A percentile compares a stretch with the other conserved stretches of the same genome.
Evolutionary conservation across 2,329 filamentous ascomycete species (phyloP).

Genomic region (Penicillium hesseltinei): DNA sequence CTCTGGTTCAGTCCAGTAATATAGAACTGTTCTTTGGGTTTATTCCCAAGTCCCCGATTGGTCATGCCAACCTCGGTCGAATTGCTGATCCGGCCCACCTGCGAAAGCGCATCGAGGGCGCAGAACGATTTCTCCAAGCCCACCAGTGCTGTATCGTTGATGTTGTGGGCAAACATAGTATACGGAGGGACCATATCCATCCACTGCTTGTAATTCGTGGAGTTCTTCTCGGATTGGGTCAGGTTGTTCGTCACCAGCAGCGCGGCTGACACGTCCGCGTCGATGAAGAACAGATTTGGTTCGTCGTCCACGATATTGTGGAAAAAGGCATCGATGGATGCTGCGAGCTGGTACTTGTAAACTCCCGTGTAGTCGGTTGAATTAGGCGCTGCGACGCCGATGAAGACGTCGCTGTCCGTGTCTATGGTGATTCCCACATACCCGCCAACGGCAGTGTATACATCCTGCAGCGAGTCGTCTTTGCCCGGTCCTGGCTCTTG

Average conservation of each 20-base stretch:
- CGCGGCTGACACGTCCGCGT: conserved; percentile 76
- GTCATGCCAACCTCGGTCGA: conserved; percentile 65
- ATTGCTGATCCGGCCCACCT: conserved; percentile 61
- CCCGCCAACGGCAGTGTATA: conserved; percentile 61
- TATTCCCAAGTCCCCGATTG: conserved; percentile 61
- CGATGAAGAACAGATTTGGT: conserved; percentile 71
- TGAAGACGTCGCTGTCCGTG: conserved; percentile 66
- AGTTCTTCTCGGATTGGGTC: conserved; percentile 51
- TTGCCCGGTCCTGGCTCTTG: conserved; percentile 63
- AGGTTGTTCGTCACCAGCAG: conserved; percentile 72
- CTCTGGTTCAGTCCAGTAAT: conserved; percentile 71
- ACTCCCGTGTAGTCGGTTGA: conserved; percentile 61
- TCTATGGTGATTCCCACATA: conserved; percentile 65
- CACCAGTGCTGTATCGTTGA: conserved; percentile 57
- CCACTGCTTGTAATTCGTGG: conserved; percentile 54
- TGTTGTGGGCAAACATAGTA: conserved; percentile 71
- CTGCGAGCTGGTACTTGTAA: conserved; percentile 80
- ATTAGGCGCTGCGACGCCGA: conserved; percentile 71
- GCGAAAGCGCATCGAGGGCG: conserved; percentile 66
- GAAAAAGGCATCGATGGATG: conserved; percentile 75
- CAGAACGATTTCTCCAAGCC: conserved; percentile 81
- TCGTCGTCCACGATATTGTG: conserved; percentile 56
- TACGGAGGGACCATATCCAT: conserved; percentile 65
- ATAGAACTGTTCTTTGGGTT: conserved; percentile 86
- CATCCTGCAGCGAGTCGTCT: conserved; percentile 42